Evolutionary conservation across 148 eudicot genomes (phyloP).

Genomic region (Cornus florida): DNA sequence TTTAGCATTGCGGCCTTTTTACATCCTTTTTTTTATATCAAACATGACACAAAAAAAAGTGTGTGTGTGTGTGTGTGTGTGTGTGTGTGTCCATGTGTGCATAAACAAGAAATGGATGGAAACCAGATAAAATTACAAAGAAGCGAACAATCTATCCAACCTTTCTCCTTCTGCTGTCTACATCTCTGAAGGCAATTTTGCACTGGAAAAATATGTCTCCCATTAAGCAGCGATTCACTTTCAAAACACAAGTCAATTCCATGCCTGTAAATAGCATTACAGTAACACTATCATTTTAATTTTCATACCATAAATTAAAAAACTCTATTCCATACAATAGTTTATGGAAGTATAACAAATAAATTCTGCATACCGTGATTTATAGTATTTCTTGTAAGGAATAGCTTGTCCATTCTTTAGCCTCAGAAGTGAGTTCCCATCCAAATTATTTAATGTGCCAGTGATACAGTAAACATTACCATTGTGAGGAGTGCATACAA

Average conservation of each 20-base stretch:
- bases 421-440: conserved; percentile 49
- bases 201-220: conserved; percentile 50
- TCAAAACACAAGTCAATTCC: conserved; percentile 55
- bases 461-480: conserved; percentile 49
- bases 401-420: conserved; percentile 28
- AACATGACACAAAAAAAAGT: not conserved
- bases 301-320: not conserved
- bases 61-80: too few species aligned
- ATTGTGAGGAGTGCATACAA: conserved; percentile 81
- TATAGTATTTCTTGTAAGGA: conserved; percentile 64
- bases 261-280: conserved; percentile 42
- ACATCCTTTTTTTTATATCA: not conserved
- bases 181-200: conserved; percentile 55
- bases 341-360: not conserved
- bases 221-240: conserved; percentile 51
- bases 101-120: not conserved
- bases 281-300: not conserved
- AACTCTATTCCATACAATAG: not conserved
- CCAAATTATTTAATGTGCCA: conserved; percentile 42
- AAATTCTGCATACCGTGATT: conserved; percentile 40
- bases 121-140: not conserved
- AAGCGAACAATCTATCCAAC: conserved; percentile 22
- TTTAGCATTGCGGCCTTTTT: not conserved
- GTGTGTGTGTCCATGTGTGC: not conserved
- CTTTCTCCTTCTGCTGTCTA: conserved; percentile 47